Base-by-base conservation (phyloP, 2,329 filamentous ascomycete species). In the Helminthosporium solani region DNA sequence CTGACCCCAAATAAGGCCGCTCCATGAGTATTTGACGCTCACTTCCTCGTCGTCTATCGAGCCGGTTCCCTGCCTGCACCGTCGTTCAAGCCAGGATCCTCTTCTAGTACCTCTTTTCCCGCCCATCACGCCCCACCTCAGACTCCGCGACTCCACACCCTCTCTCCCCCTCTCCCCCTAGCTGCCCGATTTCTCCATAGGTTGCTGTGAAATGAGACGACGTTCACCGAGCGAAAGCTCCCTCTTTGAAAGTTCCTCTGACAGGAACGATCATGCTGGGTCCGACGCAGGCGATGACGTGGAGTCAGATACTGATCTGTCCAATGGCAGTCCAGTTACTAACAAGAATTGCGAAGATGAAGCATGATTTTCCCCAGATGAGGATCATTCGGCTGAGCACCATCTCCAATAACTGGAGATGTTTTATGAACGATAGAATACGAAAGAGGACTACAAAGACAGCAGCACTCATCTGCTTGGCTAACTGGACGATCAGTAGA, bases 341-440 rank as follows among this genome's bases (percentile, higher is more conserved):
- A n/a, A 51, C 8, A 16, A 31, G 40, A 20, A 28, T 33, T 7
- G 7, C 9, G 37, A 39, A 11, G 36, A 47, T 16, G 30, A 42
- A 40, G 36, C 27, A 46, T 52, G 19, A 40, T 42, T 56, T 31
- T 47, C 40, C 12, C 3, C 37, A 27, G 46, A 47, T n/a, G 27
- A 58, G 27, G 42, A 50, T 33, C 12, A 56, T 51, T 39, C 46
- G 25, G 47, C 49, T n/a, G n/a, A n/a, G n/a, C n/a, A n/a, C n/a
- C n/a, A n/a, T n/a, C n/a, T n/a, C n/a, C n/a, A n/a, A n/a, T n/a
- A n/a, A n/a, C n/a, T n/a, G n/a, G n/a, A n/a, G n/a, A n/a, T n/a
- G n/a, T n/a, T n/a, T n/a, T n/a, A n/a, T n/a, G n/a, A n/a, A n/a
- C n/a, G n/a, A n/a, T n/a, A n/a, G n/a, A n/a, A n/a, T n/a, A n/a